phyloP scores from a whole-genome alignment of 257 asterid genomes.

The Anisodus acutangulus region DNA sequence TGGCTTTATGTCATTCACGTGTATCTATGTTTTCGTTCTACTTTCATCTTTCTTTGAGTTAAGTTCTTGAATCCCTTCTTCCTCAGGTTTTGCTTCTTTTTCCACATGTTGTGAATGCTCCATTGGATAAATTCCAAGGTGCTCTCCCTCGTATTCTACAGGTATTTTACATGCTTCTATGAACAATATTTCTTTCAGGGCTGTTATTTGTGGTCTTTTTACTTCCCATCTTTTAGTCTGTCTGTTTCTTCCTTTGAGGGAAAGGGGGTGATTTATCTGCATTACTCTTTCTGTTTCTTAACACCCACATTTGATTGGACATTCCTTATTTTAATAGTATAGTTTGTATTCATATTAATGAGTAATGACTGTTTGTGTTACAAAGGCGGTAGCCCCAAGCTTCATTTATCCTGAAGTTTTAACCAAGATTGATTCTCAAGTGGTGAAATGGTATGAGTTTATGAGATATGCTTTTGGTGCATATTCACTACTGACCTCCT shows the following conservation, averaged over 20 bases:
- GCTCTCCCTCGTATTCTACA: slow-evolving; percentile 80
- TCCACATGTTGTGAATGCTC: slow-evolving; percentile 77
- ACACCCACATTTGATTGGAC: background rate
- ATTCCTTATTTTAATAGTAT: background rate
- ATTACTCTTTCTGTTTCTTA: slow-evolving; percentile 6
- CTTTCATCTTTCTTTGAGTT: slow-evolving; percentile 31
- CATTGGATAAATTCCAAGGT: slow-evolving; percentile 78
- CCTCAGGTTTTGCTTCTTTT: slow-evolving; percentile 76
- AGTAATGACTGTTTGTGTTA: background rate
- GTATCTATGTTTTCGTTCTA: slow-evolving; percentile 1
- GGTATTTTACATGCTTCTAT: slow-evolving; percentile 53
- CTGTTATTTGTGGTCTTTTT: slow-evolving; percentile 1
- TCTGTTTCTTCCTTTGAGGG: slow-evolving; percentile 23
- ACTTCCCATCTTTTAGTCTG: background rate
- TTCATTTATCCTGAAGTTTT: slow-evolving; percentile 13
- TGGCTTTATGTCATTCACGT: background rate
- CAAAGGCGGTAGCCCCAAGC: background rate
- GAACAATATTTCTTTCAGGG: slow-evolving; percentile 14
- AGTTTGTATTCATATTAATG: background rate
- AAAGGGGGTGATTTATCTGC: background rate
- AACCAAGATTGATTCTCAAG: slow-evolving; percentile 3
- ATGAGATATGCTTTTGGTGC: background rate
- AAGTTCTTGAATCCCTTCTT: slow-evolving; percentile 36
- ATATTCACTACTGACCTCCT: background rate
- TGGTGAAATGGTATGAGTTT: background rate